A percentile compares a stretch with the other conserved stretches of the same genome.
Conservation (phyloP, 2,329 filamentous ascomycete genomes). For the Stachybotrys echinatus region DNA sequence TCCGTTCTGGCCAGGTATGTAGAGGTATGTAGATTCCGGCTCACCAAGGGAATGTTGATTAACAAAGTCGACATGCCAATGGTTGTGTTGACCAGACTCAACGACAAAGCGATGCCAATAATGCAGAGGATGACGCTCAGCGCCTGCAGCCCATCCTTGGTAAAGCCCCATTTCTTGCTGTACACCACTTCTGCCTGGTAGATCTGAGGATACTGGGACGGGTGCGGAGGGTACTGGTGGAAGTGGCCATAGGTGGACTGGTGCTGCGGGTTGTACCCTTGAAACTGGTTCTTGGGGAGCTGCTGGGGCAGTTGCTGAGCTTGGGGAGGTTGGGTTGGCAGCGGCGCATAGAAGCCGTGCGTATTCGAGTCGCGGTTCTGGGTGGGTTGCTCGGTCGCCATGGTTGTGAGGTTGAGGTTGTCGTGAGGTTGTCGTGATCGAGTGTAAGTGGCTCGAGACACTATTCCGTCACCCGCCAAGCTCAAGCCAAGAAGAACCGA, state of each 20-base stretch:
- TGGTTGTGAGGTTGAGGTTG: no score
- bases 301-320: background rate
- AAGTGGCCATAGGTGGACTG: background rate
- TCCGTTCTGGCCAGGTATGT: background rate
- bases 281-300: background rate
- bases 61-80: constrained; percentile 3
- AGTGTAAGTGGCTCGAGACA: no score
- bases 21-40: no score
- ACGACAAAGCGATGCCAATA: constrained; percentile 19
- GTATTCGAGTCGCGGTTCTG: background rate
- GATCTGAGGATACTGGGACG: constrained; percentile 4
- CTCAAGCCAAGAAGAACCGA: no score
- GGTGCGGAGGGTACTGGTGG: constrained; percentile 1
- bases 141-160: constrained; percentile 24
- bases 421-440: no score
- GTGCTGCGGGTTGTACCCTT: background rate
- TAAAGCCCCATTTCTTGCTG: constrained; percentile 18
- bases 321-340: background rate
- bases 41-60: constrained; percentile 12
- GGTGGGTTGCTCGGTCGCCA: background rate
- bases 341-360: background rate
- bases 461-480: background rate
- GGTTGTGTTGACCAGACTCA: constrained; percentile 11
- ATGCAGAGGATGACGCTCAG: constrained; percentile 18
- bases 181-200: constrained; percentile 8